Conservation (phyloP, 805 yeast species). For the Pichia thaimueangensis region DNA sequence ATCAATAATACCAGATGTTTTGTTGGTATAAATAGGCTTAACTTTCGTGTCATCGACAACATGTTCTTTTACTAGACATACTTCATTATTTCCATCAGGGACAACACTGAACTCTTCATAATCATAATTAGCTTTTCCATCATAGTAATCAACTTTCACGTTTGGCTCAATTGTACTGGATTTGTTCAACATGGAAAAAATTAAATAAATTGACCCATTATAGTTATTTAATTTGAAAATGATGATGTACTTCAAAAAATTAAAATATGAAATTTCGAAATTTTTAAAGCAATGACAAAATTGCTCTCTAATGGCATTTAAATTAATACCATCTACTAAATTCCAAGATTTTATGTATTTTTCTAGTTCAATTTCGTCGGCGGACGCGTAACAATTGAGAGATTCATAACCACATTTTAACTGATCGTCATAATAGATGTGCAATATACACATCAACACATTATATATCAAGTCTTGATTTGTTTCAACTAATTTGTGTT, state of each 20-base stretch:
- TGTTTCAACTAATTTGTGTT: slow-evolving; percentile 11
- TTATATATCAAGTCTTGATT: slow-evolving; percentile 18
- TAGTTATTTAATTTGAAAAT: slow-evolving; percentile 24
- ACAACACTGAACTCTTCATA: slow-evolving; percentile 26
- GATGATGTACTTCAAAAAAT: slow-evolving; percentile 18
- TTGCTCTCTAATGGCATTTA: slow-evolving; percentile 12
- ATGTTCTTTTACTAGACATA: slow-evolving; percentile 19
- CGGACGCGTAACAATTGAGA: slow-evolving; percentile 12
- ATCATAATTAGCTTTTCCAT: slow-evolving; percentile 8
- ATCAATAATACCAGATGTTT: slow-evolving; percentile 10
- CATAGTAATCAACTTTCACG: slow-evolving; percentile 15
- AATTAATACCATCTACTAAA: slow-evolving; percentile 3
- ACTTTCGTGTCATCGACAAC: slow-evolving; percentile 16
- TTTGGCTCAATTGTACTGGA: not conserved
- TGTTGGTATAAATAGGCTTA: slow-evolving; percentile 22
- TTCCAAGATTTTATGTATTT: slow-evolving; percentile 10
- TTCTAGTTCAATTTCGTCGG: slow-evolving; percentile 11
- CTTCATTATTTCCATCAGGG: slow-evolving; percentile 16
- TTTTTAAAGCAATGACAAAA: slow-evolving; percentile 22
- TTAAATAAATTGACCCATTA: slow-evolving; percentile 23
- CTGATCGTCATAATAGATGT: slow-evolving; percentile 18
- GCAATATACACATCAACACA: slow-evolving; percentile 18
- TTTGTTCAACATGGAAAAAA: slow-evolving; percentile 18
- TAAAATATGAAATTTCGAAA: slow-evolving; percentile 11
- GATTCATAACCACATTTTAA: slow-evolving; percentile 16